These are phyloP conservation scores for Puccinia horiana DNA, from an alignment of 1,284 basidiomycete species.

Conservation along the genomic window DNA sequence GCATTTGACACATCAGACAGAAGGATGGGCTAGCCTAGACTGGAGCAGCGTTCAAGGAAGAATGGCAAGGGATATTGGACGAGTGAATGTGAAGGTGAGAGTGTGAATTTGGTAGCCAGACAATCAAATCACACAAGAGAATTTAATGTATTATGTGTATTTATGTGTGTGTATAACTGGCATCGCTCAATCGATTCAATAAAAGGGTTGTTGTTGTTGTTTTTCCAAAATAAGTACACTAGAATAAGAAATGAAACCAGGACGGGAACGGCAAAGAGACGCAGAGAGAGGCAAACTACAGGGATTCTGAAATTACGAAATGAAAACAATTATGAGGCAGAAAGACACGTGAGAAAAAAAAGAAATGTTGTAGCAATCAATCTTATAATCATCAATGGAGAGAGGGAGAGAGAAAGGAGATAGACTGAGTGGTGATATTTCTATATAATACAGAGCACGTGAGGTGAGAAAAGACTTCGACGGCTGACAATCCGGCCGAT, in stretches of 20 bases:
- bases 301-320: neutral
- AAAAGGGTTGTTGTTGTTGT: too few relatives aligned
- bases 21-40: too few relatives aligned
- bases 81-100: too few relatives aligned
- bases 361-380: neutral
- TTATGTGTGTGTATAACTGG: too few relatives aligned
- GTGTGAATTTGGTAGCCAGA: too few relatives aligned
- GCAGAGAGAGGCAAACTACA: neutral
- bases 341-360: neutral
- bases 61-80: too few relatives aligned
- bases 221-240: neutral
- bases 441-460: slow-evolving; percentile 2
- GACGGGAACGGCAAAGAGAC: neutral
- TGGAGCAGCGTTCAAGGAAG: too few relatives aligned
- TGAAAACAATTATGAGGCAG: too few relatives aligned
- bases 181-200: too few relatives aligned
- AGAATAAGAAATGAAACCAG: neutral
- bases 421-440: slow-evolving; percentile 16
- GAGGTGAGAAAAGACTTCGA: neutral
- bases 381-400: neutral
- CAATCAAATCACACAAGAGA: too few relatives aligned
- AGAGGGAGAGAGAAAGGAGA: neutral
- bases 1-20: too few relatives aligned
- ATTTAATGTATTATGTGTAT: too few relatives aligned
- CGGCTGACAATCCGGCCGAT: neutral